Percentiles rank a stretch among this genome's conserved stretches.
phyloP scores from a whole-genome alignment of 768 basidiomycete species.

The Saitozyma podzolica region DNA sequence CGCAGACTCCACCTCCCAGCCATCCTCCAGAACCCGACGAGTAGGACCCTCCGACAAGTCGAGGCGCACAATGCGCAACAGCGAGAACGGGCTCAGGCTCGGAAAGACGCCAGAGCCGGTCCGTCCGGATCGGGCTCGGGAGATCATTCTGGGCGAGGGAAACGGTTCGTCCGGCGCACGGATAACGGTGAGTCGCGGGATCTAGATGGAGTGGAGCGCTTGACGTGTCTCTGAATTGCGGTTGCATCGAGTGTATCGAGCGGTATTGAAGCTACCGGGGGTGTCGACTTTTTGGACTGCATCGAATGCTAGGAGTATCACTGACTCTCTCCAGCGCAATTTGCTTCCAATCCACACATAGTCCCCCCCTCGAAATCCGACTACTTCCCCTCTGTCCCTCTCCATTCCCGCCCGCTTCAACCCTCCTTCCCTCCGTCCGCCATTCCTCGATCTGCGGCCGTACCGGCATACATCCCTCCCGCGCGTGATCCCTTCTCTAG shows the following conservation, averaged over 20 bases:
- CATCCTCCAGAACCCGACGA: conserved; percentile 47
- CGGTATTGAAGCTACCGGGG: too few species aligned
- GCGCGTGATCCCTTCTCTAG: conserved; percentile 20
- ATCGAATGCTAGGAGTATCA: neutral
- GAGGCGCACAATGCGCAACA: conserved; percentile 50
- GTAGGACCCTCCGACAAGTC: conserved; percentile 29
- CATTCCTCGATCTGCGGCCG: conserved; percentile 25
- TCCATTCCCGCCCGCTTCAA: conserved; percentile 25
- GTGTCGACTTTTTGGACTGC: too few species aligned
- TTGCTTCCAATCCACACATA: conserved; percentile 47
- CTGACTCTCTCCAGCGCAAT: conserved; percentile 28
- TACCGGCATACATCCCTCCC: conserved; percentile 19
- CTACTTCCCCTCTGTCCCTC: conserved; percentile 37
- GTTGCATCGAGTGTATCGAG: too few species aligned
- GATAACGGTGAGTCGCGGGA: conserved; percentile 46
- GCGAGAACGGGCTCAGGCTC: conserved; percentile 35
- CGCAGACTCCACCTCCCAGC: conserved; percentile 46
- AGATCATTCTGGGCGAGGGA: conserved; percentile 32
- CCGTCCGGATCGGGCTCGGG: neutral
- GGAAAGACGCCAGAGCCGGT: conserved; percentile 18
- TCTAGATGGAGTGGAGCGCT: neutral
- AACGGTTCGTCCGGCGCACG: conserved; percentile 38
- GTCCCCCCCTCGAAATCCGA: conserved; percentile 35
- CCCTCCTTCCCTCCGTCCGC: conserved; percentile 36
- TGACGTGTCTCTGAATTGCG: too few species aligned